Percentiles rank a stretch among this genome's conserved stretches.
Evolutionary conservation across 306 rosid species (phyloP).

Genomic region (Sicyos edulis): DNA sequence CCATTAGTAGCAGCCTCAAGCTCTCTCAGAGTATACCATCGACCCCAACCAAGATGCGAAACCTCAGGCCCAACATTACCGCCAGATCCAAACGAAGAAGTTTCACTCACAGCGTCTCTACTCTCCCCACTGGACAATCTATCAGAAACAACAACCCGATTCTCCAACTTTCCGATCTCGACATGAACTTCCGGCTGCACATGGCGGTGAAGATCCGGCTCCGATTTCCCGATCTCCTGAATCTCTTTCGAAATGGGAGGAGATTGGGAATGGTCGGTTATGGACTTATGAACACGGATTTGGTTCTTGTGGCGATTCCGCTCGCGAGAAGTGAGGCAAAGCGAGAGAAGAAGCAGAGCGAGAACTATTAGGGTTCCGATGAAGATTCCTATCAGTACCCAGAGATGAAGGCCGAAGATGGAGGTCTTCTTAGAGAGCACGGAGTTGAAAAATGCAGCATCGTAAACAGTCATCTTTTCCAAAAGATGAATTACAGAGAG

Average conservation of each 20-base stretch:
- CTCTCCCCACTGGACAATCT: conserved; percentile 85
- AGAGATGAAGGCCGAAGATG: conserved; percentile 80
- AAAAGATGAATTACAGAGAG: conserved; percentile 11
- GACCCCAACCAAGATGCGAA: conserved; percentile 96
- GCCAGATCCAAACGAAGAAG: conserved; percentile 51
- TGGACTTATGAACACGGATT: conserved; percentile 22
- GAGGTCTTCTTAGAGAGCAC: no score
- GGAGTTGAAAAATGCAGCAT: no score
- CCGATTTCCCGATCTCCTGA: conserved; percentile 40
- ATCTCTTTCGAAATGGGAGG: conserved; percentile 75
- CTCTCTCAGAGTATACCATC: conserved; percentile 89
- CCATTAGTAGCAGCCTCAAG: conserved; percentile 86
- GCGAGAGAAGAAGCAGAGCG: conserved; percentile 71
- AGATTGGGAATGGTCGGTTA: background rate
- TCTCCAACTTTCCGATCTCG: conserved; percentile 65
- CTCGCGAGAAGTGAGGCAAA: conserved; percentile 81
- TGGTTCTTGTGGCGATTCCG: conserved; percentile 32
- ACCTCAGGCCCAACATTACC: conserved; percentile 70
- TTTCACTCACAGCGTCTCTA: conserved; percentile 41
- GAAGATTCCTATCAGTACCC: conserved; percentile 92
- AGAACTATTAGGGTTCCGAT: conserved; percentile 72
- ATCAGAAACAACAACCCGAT: conserved; percentile 61
- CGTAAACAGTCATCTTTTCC: no score
- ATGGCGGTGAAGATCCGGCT: conserved; percentile 44
- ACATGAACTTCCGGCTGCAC: conserved; percentile 57